Percentiles rank a stretch among this genome's conserved stretches.
These are phyloP conservation scores for Coniosporium uncinatum DNA, from an alignment of 2,329 filamentous ascomycete genomes.

Conservation along the genomic window DNA sequence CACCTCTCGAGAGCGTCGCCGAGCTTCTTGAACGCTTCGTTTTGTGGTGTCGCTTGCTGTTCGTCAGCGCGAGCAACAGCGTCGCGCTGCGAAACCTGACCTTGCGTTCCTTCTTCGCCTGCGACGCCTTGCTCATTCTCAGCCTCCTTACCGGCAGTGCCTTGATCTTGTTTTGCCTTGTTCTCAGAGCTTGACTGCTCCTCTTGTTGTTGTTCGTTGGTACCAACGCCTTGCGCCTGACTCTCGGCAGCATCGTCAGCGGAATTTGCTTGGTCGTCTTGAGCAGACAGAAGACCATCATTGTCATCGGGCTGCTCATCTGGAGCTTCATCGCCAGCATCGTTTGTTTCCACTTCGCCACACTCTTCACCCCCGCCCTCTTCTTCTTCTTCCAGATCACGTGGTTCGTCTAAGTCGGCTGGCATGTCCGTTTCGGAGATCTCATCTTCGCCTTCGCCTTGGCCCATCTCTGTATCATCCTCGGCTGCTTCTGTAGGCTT, in stretches of 20 bases:
- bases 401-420: constrained; percentile 31
- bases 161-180: constrained; percentile 57
- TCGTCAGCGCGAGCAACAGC: constrained; percentile 26
- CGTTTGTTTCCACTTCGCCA: constrained; percentile 1
- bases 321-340: too few species aligned
- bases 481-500: constrained; percentile 31
- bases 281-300: constrained; percentile 35
- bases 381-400: constrained; percentile 36
- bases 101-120: constrained; percentile 53
- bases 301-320: constrained; percentile 48
- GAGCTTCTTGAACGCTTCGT: constrained; percentile 77
- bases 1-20: constrained; percentile 90
- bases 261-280: constrained; percentile 42
- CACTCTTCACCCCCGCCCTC: constrained; percentile 33
- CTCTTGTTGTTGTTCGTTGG: constrained; percentile 58
- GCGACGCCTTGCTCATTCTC: constrained; percentile 58
- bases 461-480: too few species aligned
- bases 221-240: constrained; percentile 57
- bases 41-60: constrained; percentile 12
- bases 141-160: constrained; percentile 58
- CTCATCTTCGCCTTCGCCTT: constrained; percentile 26
- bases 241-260: constrained; percentile 59
- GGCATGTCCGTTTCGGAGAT: constrained; percentile 21
- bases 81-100: constrained; percentile 24
- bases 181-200: constrained; percentile 46